Evolutionary conservation across 2,329 filamentous ascomycete species (phyloP).

Genomic region (Thelonectria olida): DNA sequence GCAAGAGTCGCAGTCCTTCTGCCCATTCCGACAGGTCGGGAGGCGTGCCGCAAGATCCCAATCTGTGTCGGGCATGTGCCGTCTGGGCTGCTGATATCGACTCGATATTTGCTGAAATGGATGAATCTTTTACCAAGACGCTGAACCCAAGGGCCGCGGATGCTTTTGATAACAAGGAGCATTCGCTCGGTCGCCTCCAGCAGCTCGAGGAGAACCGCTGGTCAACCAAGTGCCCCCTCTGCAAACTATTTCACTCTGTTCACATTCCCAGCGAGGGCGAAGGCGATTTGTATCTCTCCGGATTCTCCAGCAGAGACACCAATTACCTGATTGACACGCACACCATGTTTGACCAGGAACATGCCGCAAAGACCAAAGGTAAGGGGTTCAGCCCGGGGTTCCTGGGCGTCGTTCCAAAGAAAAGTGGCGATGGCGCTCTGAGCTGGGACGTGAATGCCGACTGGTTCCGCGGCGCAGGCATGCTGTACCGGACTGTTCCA

Average conservation of each 20-base stretch:
- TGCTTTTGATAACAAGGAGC: slow-evolving; percentile 45
- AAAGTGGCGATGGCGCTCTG: slow-evolving; percentile 39
- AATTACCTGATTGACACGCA: slow-evolving; percentile 46
- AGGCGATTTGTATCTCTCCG: slow-evolving; percentile 44
- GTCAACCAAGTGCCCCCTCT: slow-evolving; percentile 46
- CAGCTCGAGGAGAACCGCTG: slow-evolving; percentile 45
- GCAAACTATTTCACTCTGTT: slow-evolving; percentile 46
- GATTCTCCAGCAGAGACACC: slow-evolving; percentile 46
- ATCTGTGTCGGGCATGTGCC: slow-evolving; percentile 43
- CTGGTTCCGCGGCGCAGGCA: slow-evolving; percentile 46
- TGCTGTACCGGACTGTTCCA: slow-evolving; percentile 45
- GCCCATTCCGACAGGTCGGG: slow-evolving; percentile 45
- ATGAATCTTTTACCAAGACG: slow-evolving; percentile 40
- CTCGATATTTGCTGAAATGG: slow-evolving; percentile 44
- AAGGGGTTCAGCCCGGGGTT: slow-evolving; percentile 44
- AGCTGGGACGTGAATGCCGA: slow-evolving; percentile 44
- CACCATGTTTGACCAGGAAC: slow-evolving; percentile 44
- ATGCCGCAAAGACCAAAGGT: slow-evolving; percentile 40
- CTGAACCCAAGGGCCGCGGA: slow-evolving; percentile 42
- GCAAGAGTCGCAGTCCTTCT: slow-evolving; percentile 48
- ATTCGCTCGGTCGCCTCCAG: slow-evolving; percentile 39
- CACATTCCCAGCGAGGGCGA: slow-evolving; percentile 44
- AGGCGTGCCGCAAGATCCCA: slow-evolving; percentile 41
- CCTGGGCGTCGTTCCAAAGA: slow-evolving; percentile 46
- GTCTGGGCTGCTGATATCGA: slow-evolving; percentile 47